Evolutionary conservation across 345 rosid species (phyloP).

Genomic region (Passiflora organensis): DNA sequence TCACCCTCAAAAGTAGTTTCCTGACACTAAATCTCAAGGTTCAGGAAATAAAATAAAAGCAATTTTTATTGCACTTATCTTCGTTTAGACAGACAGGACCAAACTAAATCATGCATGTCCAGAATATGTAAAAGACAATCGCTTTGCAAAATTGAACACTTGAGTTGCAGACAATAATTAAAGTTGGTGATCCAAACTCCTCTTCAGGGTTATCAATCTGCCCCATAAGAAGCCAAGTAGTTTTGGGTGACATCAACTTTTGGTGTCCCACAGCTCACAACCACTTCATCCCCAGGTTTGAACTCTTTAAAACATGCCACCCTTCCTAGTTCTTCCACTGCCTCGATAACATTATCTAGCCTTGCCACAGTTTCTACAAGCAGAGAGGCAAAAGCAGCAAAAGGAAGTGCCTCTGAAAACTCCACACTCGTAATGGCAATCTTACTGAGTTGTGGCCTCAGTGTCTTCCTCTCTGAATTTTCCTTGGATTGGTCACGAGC

Average conservation of each 20-base stretch:
- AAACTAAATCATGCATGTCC: too few species aligned
- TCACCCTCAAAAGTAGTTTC: constrained; percentile 68
- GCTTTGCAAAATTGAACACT: too few species aligned
- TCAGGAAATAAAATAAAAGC: too few species aligned
- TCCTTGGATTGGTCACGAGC: constrained; percentile 19
- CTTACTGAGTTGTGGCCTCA: constrained; percentile 69
- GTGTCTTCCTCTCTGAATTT: constrained; percentile 35
- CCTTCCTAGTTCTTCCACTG: constrained; percentile 67
- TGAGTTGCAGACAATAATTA: too few species aligned
- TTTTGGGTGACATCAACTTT: constrained; percentile 14
- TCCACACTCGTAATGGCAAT: constrained; percentile 56
- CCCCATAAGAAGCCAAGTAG: constrained; percentile 28
- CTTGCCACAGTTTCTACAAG: constrained; percentile 68
- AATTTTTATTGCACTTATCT: too few species aligned
- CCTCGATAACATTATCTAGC: constrained; percentile 64
- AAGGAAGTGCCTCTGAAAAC: constrained; percentile 85
- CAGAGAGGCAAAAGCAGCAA: constrained; percentile 76
- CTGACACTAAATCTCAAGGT: too few species aligned
- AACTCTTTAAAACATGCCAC: constrained; percentile 58
- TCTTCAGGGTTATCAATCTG: constrained; percentile 7
- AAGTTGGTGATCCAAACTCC: too few species aligned
- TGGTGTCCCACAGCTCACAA: constrained; percentile 27
- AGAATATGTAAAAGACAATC: too few species aligned
- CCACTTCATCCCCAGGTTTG: constrained; percentile 28
- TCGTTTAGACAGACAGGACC: too few species aligned